These are phyloP conservation scores for Cymbopogon flexuosus DNA, from an alignment of 202 grass and related monocot species.

Conservation along the genomic window DNA sequence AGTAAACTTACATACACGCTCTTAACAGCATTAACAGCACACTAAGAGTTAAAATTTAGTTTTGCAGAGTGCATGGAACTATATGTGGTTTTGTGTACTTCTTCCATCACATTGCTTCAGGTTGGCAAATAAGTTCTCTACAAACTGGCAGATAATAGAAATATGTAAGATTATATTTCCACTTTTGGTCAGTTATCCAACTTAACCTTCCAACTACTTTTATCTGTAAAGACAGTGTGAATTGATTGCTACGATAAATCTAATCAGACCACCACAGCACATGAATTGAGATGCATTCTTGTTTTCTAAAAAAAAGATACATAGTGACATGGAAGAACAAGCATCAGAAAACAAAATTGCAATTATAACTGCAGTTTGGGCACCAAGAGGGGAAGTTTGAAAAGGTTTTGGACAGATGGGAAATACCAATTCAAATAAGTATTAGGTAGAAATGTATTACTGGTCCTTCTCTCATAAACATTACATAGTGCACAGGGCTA, in stretches of 20 bases:
- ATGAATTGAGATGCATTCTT: neutral
- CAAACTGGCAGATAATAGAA: neutral
- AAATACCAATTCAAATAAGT: slow-evolving; percentile 13
- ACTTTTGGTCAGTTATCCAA: slow-evolving; percentile 15
- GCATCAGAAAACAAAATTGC: neutral
- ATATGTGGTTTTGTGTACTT: neutral
- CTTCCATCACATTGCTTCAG: slow-evolving; percentile 7
- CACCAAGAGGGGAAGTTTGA: neutral
- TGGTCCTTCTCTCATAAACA: slow-evolving; percentile 17
- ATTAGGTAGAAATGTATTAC: neutral
- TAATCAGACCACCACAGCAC: neutral
- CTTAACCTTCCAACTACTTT: neutral
- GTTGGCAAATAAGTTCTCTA: neutral
- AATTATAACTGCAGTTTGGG: slow-evolving; percentile 11
- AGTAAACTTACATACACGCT: slow-evolving; percentile 2
- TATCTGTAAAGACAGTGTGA: slow-evolving; percentile 13
- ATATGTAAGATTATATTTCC: neutral
- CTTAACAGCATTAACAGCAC: neutral
- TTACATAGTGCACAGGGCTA: neutral
- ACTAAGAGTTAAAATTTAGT: neutral
- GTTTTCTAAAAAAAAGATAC: slow-evolving; percentile 1
- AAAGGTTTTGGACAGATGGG: neutral
- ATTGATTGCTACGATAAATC: neutral
- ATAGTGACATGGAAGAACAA: neutral
- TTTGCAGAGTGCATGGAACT: neutral